Percentiles rank a stretch among this genome's conserved stretches.
phyloP scores from a whole-genome alignment of 768 basidiomycete genomes.

The Tricholoma sp. region DNA sequence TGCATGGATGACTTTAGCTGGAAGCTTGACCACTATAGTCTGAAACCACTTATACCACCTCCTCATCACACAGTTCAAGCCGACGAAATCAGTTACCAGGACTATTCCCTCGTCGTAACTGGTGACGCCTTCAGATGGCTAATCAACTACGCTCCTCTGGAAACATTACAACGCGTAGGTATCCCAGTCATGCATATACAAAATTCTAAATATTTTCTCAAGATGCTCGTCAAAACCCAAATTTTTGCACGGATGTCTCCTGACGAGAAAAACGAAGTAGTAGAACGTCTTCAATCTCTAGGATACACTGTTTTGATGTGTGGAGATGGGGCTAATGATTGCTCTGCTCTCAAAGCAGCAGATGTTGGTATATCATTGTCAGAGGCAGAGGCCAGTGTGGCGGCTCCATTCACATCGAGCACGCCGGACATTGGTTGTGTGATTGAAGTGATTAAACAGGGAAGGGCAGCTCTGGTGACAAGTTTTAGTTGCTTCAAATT shows the following conservation, averaged over 20 bases:
- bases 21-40: constrained; percentile 84
- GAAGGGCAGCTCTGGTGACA: constrained; percentile 91
- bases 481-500: constrained; percentile 99
- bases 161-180: constrained; percentile 88
- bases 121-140: constrained; percentile 99
- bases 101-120: constrained; percentile 88
- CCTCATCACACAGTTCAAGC: constrained; percentile 66
- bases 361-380: constrained; percentile 96
- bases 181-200: not conserved
- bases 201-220: constrained; percentile 1
- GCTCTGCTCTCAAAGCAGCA: constrained; percentile 96
- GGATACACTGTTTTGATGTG: constrained; percentile 99
- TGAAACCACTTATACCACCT: constrained; percentile 73
- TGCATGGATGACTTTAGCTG: constrained; percentile 84
- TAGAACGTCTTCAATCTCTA: constrained; percentile 87
- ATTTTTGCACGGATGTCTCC: constrained; percentile 99
- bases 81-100: constrained; percentile 71
- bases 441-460: constrained; percentile 94
- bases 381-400: constrained; percentile 97
- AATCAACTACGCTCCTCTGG: constrained; percentile 89
- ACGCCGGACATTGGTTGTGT: constrained; percentile 95
- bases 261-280: constrained; percentile 98
- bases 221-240: constrained; percentile 98
- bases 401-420: constrained; percentile 93
- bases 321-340: constrained; percentile 98